Evolutionary conservation across 768 basidiomycete genomes (phyloP), one percentile per base, ranked within the genome.

Genomic region (Termitomyces sp.): DNA sequence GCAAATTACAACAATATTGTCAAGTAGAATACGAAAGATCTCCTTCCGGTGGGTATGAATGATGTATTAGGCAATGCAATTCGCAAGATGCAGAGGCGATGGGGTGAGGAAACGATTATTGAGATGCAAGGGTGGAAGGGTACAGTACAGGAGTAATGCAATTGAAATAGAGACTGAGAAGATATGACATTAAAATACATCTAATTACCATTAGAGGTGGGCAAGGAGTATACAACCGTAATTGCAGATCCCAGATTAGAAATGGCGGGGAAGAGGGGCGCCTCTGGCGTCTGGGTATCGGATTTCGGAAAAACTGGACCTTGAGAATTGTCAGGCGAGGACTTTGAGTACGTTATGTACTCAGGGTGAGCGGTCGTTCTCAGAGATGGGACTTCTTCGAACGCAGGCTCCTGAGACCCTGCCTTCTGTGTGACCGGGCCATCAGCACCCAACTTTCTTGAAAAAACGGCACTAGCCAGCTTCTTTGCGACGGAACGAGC

Each of bases 331-430:
- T 30, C 28, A 19, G 39, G 28, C 16, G 52, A 23, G 25, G 53
- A 19, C 14, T 51, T 52, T 3, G 57, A 52, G 25, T 61, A 58
- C 19, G 60, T 58, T 27, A 61, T 58, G 27, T 53, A 61, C 37
- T 57, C 57, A 27, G 60, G 57, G 32, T 58, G 47, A 10, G 45
- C 10, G 32, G 41, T 47, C 9, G 32, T 46, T 23, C 19, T 53
- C 21, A 44, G 23, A 12, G 44, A 5, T 25, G 3, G 34, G 5
- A 12, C 5, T 17, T 5, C 19, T 16, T 14, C 19, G 12, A 12
- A 14, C 16, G 12, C 16, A 2, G 19, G 16, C 19, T 37, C 49
- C 17, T 51, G 25, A 5, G 37, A 39, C 17, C 39, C 25, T 5
- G 16, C 34, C 23, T 37, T 37, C 16, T 25, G 25, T n/a, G 35